Percentiles rank a stretch among this genome's conserved stretches.
phyloP scores from a whole-genome alignment of 2,329 filamentous ascomycete genomes.

The Botrytis medusae region DNA sequence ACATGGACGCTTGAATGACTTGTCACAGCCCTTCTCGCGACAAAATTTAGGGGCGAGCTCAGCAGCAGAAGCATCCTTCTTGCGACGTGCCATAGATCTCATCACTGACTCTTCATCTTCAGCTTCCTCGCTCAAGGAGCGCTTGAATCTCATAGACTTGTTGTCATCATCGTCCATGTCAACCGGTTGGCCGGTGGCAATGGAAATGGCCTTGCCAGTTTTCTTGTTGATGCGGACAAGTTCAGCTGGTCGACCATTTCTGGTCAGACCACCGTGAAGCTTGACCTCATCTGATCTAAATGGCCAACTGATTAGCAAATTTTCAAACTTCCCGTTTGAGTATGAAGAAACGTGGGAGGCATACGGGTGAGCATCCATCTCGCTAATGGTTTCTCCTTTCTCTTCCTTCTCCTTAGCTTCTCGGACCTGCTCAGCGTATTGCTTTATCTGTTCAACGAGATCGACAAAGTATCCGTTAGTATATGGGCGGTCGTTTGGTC shows the following conservation, averaged over 20 bases:
- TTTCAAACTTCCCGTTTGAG: not conserved
- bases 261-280: conserved; percentile 76
- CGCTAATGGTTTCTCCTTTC: conserved; percentile 52
- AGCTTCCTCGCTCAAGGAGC: conserved; percentile 65
- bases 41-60: conserved; percentile 80
- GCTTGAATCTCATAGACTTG: conserved; percentile 57
- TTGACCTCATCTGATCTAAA: conserved; percentile 69
- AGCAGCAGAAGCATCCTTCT: conserved; percentile 87
- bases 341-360: conserved; percentile 36
- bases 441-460: conserved; percentile 87
- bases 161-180: conserved; percentile 54
- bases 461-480: conserved; percentile 97
- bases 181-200: conserved; percentile 68
- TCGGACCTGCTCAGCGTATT: conserved; percentile 83
- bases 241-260: conserved; percentile 80
- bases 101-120: conserved; percentile 80
- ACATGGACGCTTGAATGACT: conserved; percentile 95
- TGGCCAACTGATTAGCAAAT: conserved; percentile 33
- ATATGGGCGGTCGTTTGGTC: conserved; percentile 84
- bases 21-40: conserved; percentile 73
- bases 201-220: conserved; percentile 75
- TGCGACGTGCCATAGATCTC: conserved; percentile 92
- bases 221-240: conserved; percentile 74
- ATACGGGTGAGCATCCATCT: conserved; percentile 60
- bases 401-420: conserved; percentile 67